Conservation (phyloP, 306 rosid species). For the Hylodesmum podocarpum region DNA sequence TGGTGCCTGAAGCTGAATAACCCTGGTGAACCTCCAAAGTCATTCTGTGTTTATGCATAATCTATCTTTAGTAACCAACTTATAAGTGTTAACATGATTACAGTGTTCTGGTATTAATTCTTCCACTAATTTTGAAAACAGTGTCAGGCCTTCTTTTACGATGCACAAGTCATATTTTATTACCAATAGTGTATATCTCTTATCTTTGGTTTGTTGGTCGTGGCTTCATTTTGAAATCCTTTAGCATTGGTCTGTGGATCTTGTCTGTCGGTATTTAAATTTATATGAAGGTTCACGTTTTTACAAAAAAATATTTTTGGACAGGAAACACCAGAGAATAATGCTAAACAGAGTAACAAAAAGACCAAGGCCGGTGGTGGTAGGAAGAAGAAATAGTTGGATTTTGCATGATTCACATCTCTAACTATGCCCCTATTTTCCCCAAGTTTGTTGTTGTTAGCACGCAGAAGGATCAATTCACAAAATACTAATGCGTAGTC, state of each 20-base stretch:
- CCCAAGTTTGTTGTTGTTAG: slow-evolving; percentile 14
- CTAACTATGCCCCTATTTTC: background rate
- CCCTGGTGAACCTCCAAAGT: slow-evolving; percentile 61
- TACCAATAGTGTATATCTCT: background rate
- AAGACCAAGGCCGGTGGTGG: slow-evolving; percentile 56
- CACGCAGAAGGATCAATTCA: background rate
- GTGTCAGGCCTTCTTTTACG: background rate
- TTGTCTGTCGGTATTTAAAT: slow-evolving; percentile 19
- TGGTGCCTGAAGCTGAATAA: slow-evolving; percentile 57
- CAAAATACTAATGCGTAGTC: background rate
- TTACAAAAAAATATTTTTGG: background rate
- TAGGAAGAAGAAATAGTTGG: slow-evolving; percentile 61
- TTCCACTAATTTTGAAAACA: slow-evolving; percentile 12
- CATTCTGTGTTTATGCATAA: slow-evolving; percentile 32
- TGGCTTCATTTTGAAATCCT: background rate
- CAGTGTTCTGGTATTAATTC: background rate
- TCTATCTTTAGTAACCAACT: slow-evolving; percentile 17
- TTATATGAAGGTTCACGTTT: background rate
- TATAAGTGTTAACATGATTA: background rate
- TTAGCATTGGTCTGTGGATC: slow-evolving; percentile 17
- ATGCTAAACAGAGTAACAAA: slow-evolving; percentile 55
- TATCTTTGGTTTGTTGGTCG: background rate
- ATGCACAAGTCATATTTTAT: background rate
- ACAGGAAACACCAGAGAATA: slow-evolving; percentile 61
- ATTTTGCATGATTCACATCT: background rate